Evolutionary conservation across 805 yeast genomes (phyloP).

Genomic region (Cyberlindnera maritima): DNA sequence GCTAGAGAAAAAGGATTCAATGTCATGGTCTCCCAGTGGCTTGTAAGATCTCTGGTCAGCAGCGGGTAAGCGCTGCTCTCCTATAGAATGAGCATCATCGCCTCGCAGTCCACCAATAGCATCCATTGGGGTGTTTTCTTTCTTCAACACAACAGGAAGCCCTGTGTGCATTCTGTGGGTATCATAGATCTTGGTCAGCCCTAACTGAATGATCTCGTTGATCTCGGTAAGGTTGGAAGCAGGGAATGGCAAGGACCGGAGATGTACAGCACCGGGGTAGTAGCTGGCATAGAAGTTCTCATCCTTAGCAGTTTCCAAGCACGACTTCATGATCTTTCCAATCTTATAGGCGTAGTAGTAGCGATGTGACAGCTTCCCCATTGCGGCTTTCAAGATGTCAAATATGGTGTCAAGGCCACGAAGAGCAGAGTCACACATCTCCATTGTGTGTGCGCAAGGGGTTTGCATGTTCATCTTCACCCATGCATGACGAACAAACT

Average conservation of each 20-base stretch:
- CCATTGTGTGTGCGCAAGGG: background rate
- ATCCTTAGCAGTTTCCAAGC: slow-evolving; percentile 1
- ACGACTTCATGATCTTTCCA: slow-evolving; percentile 2
- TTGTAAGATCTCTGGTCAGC: no score
- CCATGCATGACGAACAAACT: slow-evolving; percentile 8
- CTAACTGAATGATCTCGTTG: slow-evolving; percentile 1
- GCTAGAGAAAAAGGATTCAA: background rate
- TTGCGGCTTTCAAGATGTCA: slow-evolving; percentile 1
- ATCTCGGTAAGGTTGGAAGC: background rate
- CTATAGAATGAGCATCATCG: no score
- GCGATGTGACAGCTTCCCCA: slow-evolving; percentile 3
- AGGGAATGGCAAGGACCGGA: slow-evolving; percentile 5
- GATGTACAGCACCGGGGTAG: slow-evolving; percentile 9
- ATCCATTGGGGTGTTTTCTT: background rate
- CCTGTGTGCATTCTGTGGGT: background rate
- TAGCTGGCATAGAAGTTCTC: slow-evolving; percentile 8
- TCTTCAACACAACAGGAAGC: background rate
- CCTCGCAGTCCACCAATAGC: no score
- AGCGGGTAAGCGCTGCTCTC: no score
- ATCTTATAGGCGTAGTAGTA: slow-evolving; percentile 14
- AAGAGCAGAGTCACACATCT: background rate
- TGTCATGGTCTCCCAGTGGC: background rate
- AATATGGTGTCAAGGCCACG: slow-evolving; percentile 5
- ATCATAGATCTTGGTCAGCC: background rate
- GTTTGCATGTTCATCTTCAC: background rate